Percentiles rank a stretch among this genome's conserved stretches.
Evolutionary conservation across 441 rosid genomes (phyloP).

Genomic region (Cnidoscolus chayamansa): DNA sequence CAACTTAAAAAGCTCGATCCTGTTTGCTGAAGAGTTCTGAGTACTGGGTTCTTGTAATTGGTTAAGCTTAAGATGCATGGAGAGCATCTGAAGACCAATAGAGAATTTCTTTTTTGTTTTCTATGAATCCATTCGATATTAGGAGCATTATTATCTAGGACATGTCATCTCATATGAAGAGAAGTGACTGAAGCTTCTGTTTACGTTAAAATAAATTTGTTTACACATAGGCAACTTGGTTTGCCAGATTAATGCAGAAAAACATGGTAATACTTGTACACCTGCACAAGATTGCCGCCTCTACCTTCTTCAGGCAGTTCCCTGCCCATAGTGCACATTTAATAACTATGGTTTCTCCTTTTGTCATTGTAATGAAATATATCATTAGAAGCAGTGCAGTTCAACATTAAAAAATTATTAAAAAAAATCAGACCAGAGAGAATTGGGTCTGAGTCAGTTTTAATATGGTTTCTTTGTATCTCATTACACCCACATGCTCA

Average conservation of each 20-base stretch:
- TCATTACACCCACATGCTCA: neutral
- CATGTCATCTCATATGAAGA: neutral
- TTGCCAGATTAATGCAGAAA: too few relatives aligned
- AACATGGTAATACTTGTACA: too few relatives aligned
- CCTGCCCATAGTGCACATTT: too few relatives aligned
- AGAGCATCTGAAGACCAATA: neutral
- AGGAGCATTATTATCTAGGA: neutral
- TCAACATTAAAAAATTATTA: neutral
- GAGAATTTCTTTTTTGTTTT: too few relatives aligned
- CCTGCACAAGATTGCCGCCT: too few relatives aligned
- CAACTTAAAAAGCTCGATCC: neutral
- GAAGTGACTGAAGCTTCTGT: too few relatives aligned
- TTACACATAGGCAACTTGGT: too few relatives aligned
- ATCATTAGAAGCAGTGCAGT: neutral
- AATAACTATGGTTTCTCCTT: neutral
- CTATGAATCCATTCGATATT: too few relatives aligned
- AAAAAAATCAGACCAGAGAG: neutral
- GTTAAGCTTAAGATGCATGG: neutral
- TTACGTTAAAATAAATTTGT: too few relatives aligned
- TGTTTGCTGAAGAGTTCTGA: neutral
- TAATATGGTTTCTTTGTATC: conserved; percentile 5
- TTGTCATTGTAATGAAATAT: neutral
- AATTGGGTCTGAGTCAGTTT: neutral
- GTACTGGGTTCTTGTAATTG: neutral
- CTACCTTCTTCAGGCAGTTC: too few relatives aligned